phyloP scores from a whole-genome alignment of 768 basidiomycete genomes.

The Daedaleopsis nitida region DNA sequence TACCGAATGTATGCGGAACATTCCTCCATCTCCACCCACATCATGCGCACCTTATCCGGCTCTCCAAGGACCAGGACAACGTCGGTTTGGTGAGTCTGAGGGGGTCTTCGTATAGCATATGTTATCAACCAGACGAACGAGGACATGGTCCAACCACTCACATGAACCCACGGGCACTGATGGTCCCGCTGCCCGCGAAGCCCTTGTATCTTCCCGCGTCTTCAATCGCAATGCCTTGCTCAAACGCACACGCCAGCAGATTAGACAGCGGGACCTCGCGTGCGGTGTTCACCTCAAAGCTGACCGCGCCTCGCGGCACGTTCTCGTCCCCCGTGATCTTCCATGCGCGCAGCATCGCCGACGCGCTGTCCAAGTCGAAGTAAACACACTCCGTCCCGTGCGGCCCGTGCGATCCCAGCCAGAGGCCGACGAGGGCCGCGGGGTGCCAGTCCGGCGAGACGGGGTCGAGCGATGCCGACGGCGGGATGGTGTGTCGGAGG shows the following conservation, averaged over 20 bases:
- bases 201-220: background rate
- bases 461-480: background rate
- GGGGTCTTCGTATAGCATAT: constrained; percentile 5
- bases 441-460: constrained; percentile 6
- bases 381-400: constrained; percentile 22
- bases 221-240: constrained; percentile 2
- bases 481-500: constrained; percentile 3
- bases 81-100: background rate
- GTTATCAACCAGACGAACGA: background rate
- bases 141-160: background rate
- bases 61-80: constrained; percentile 14
- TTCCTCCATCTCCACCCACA: constrained; percentile 16
- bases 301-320: constrained; percentile 22
- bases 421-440: constrained; percentile 11
- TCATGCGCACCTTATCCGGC: background rate
- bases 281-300: constrained; percentile 9
- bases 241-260: background rate
- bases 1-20: constrained; percentile 12
- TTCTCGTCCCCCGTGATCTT: constrained; percentile 26
- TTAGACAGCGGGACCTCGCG: background rate
- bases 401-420: constrained; percentile 21
- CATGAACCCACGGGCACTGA: constrained; percentile 21
- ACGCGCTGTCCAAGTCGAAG: constrained; percentile 6
- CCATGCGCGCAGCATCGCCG: constrained; percentile 8
- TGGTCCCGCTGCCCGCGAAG: constrained; percentile 12